phyloP scores from a whole-genome alignment of 768 basidiomycete species.

The Gloeostereum incarnatum region DNA sequence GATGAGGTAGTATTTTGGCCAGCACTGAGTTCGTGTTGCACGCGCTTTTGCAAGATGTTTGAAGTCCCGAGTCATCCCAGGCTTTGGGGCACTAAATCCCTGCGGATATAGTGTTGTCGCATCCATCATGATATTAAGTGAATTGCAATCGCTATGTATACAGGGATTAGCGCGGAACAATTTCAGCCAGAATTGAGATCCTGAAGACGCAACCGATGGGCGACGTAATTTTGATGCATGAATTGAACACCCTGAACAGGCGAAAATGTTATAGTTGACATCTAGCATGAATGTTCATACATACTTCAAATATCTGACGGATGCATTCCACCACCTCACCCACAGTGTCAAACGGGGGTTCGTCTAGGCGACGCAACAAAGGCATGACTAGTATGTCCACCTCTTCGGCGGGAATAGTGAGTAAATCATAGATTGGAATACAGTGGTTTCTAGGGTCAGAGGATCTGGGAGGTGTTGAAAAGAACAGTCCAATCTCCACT shows the following conservation, averaged over 20 bases:
- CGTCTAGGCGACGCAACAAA: constrained; percentile 1
- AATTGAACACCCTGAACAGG: constrained; percentile 20
- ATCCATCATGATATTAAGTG: constrained; percentile 27
- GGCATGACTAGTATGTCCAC: constrained; percentile 13
- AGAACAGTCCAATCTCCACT: constrained; percentile 6
- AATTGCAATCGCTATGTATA: constrained; percentile 14
- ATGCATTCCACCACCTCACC: constrained; percentile 14
- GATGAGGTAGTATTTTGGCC: constrained; percentile 25
- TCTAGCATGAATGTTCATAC: not conserved
- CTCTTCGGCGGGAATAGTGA: constrained; percentile 3
- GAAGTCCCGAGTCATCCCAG: constrained; percentile 12
- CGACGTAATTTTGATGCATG: constrained; percentile 21
- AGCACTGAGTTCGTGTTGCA: constrained; percentile 17
- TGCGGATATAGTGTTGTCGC: constrained; percentile 15
- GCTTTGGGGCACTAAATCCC: constrained; percentile 15
- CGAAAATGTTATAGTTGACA: not conserved
- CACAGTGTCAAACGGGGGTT: constrained; percentile 10
- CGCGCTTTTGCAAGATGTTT: constrained; percentile 8
- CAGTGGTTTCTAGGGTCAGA: constrained; percentile 8
- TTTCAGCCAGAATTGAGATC: not conserved
- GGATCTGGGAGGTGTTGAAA: not conserved
- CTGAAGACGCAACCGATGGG: constrained; percentile 16
- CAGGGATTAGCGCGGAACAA: not conserved
- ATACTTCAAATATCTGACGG: constrained; percentile 13
- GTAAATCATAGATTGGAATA: constrained; percentile 6